Conservation (phyloP, 2,329 filamentous ascomycete species). For the Raffaelea ambrosiae region DNA sequence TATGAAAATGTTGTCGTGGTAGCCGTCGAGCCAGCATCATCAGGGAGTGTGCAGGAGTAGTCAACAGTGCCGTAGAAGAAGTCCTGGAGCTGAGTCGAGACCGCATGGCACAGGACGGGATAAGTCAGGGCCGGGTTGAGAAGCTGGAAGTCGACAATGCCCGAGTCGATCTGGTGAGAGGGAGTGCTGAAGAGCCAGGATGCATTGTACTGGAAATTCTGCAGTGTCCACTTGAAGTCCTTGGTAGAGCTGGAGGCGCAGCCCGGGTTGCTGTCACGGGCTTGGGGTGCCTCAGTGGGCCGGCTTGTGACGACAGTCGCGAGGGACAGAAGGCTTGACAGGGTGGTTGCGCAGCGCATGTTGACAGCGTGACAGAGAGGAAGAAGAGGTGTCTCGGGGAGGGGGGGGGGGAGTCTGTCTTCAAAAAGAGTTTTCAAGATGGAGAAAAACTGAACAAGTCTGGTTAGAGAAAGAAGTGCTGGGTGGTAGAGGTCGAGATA, state of each 20-base stretch:
- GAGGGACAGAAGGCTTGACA: slow-evolving; percentile 4
- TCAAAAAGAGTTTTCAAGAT: no score
- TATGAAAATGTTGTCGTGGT: slow-evolving; percentile 34
- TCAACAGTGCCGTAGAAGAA: slow-evolving; percentile 40
- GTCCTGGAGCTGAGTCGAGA: slow-evolving; percentile 32
- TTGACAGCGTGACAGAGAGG: no score
- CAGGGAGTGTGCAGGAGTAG: slow-evolving; percentile 32
- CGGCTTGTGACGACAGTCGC: neutral
- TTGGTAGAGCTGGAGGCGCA: slow-evolving; percentile 24
- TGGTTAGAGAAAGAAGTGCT: no score
- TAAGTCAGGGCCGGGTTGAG: slow-evolving; percentile 33
- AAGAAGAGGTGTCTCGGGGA: no score
- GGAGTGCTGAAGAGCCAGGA: slow-evolving; percentile 41
- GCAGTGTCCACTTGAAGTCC: slow-evolving; percentile 31
- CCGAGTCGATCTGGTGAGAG: slow-evolving; percentile 40
- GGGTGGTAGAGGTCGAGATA: no score
- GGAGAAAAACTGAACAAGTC: no score
- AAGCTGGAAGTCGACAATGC: slow-evolving; percentile 40
- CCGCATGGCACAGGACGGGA: slow-evolving; percentile 27
- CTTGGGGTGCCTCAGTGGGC: neutral
- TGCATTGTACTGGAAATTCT: slow-evolving; percentile 39
- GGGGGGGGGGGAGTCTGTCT: no score
- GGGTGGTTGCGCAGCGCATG: slow-evolving; percentile 3
- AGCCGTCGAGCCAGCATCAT: neutral
- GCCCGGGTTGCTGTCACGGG: slow-evolving; percentile 13